Evolutionary conservation across 2,329 filamentous ascomycete genomes (phyloP).

Genomic region (Colletotrichum gloeosporioides): DNA sequence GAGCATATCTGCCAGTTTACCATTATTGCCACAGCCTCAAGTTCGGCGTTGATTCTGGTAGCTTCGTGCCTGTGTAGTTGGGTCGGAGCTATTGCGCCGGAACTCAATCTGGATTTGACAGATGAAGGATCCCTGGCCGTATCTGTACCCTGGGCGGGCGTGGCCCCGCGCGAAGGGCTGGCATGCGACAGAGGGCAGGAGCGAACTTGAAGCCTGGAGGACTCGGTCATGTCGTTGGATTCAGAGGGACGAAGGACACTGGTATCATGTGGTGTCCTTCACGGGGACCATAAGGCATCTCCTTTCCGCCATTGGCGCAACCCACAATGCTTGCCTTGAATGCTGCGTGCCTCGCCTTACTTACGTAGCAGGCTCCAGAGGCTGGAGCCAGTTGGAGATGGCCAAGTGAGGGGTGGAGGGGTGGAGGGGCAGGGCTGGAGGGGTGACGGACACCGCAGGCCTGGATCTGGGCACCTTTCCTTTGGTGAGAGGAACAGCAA

Average conservation of each 20-base stretch:
- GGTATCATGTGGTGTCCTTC: background rate
- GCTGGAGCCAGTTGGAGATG: constrained; percentile 2
- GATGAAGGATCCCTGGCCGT: background rate
- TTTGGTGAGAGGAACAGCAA: constrained; percentile 1
- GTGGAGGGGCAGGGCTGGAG: constrained; percentile 9
- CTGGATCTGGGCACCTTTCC: background rate
- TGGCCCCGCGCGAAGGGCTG: background rate
- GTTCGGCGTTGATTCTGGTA: background rate
- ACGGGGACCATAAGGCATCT: background rate
- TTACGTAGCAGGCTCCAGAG: constrained; percentile 8
- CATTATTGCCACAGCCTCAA: background rate
- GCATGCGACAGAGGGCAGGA: background rate
- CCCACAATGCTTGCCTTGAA: background rate
- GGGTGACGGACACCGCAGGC: background rate
- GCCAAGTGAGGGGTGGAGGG: constrained; percentile 13
- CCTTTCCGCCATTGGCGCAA: background rate
- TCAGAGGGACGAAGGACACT: background rate
- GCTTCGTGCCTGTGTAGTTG: background rate
- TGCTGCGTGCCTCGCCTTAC: background rate
- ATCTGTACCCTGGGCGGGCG: background rate
- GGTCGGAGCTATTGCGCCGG: constrained; percentile 9
- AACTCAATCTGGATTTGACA: constrained; percentile 3
- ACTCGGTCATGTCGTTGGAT: background rate
- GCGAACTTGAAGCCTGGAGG: background rate
- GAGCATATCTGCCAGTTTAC: background rate